phyloP scores from a whole-genome alignment of 202 grass and related monocot genomes.

The Musa balbisiana region DNA sequence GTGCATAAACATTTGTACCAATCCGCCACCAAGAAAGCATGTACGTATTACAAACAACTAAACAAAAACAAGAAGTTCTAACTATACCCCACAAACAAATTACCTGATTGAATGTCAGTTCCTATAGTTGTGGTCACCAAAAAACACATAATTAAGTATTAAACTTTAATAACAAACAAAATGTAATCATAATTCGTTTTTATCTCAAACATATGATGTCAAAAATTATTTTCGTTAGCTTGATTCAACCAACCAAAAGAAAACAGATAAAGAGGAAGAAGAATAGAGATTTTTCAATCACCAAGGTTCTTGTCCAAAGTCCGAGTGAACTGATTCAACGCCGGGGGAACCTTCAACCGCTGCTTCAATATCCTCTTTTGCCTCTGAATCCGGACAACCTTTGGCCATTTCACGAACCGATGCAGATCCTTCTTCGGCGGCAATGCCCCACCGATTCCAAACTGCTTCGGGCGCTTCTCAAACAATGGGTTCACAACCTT shows the following conservation, averaged over 20 bases:
- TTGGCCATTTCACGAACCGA: background rate
- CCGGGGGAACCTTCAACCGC: background rate
- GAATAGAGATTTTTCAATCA: background rate
- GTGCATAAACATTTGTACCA: too few relatives aligned
- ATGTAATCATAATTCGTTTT: too few relatives aligned
- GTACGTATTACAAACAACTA: too few relatives aligned
- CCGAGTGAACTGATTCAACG: background rate
- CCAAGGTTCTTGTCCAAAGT: background rate
- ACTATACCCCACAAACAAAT: too few relatives aligned
- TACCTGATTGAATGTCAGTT: too few relatives aligned
- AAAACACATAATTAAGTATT: too few relatives aligned
- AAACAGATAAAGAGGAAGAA: background rate
- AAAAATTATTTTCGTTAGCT: too few relatives aligned
- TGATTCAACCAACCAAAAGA: background rate
- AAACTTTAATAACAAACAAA: too few relatives aligned
- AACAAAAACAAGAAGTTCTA: too few relatives aligned
- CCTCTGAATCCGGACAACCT: background rate
- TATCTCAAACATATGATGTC: too few relatives aligned
- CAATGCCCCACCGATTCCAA: background rate
- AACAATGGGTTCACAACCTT: background rate
- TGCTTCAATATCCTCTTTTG: constrained; percentile 2
- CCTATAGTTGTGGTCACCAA: too few relatives aligned
- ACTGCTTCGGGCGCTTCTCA: background rate
- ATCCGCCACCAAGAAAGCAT: too few relatives aligned
- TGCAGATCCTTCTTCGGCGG: background rate